Evolutionary conservation across 1,284 basidiomycete species (phyloP), one percentile per base, ranked within the genome.

Genomic region (Cryptococcus amylolentus): DNA sequence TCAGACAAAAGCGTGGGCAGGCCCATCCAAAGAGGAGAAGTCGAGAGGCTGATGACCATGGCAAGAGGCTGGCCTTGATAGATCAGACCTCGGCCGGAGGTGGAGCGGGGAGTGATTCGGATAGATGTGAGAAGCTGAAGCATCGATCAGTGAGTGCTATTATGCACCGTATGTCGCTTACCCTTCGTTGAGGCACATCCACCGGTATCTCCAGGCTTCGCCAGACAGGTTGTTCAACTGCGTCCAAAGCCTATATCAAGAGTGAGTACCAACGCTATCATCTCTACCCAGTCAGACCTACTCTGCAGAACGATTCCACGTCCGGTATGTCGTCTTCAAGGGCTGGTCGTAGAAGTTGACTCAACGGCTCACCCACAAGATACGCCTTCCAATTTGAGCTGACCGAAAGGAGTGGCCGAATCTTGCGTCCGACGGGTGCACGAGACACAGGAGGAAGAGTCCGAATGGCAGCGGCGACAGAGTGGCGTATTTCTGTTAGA

Each of bases 141-240:
- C 18, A 41, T n/a, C n/a, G 35, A 26, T 28, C 35, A 37, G 35
- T 48, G 5, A 10, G 3, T 37, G 18, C 14, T 20, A 39, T 10
- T 37, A 9, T 49, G 16, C 42, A 27, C 14, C n/a, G 10, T 37
- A 18, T 26, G 13, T 14, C 16, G 51, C 70, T 61, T 47, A 72
- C 70, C 23, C 72, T 58, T 28, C 65, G 60, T 12, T 69, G 64
- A 14, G 74, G 72, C 0, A 76, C 66, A n/a, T 76, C 74, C n/a
- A 76, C 74, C 1, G 74, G 74, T n/a, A 76, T 75, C 48, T 70
- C 67, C 14, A 76, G 60, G 1, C 62, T 73, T 26, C 72, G 63
- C 74, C 72, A 75, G 14, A 60, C 20, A n/a, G 52, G 5, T 8
- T 47, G 47, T 23, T 23, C 16, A 7, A 41, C 41, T 16, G 37